Percentiles rank a stretch among this genome's conserved stretches.
Evolutionary conservation across 768 basidiomycete genomes (phyloP).

Genomic region (Boletus subcaerulescens): DNA sequence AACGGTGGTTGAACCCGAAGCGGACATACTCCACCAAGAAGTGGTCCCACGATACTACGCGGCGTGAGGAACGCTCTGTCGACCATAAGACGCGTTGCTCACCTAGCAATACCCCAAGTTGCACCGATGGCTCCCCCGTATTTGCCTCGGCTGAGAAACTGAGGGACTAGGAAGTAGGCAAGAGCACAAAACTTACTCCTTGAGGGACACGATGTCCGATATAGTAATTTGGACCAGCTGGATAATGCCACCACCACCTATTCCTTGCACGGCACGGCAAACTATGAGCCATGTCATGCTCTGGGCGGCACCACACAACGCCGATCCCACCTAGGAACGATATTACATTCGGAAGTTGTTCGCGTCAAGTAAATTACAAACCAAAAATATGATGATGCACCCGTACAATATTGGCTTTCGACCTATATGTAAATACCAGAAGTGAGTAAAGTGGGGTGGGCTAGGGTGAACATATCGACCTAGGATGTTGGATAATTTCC

Average conservation of each 20-base stretch:
- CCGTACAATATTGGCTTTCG: conserved; percentile 38
- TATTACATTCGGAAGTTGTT: neutral
- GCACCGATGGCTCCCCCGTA: conserved; percentile 38
- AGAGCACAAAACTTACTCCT: conserved; percentile 25
- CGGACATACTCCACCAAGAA: conserved; percentile 36
- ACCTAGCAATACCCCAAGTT: conserved; percentile 41
- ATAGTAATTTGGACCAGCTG: conserved; percentile 38
- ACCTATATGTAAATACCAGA: conserved; percentile 21
- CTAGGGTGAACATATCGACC: conserved; percentile 19
- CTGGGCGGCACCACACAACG: conserved; percentile 43
- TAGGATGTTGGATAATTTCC: conserved; percentile 44
- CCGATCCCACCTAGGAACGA: conserved; percentile 33
- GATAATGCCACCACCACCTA: conserved; percentile 40
- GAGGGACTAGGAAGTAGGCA: neutral
- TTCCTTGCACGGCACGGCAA: conserved; percentile 41
- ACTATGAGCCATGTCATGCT: conserved; percentile 42
- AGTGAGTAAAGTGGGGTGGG: neutral
- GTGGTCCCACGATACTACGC: conserved; percentile 41
- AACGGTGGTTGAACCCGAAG: neutral
- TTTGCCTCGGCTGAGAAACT: conserved; percentile 34
- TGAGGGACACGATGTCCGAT: conserved; percentile 38
- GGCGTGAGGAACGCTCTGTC: neutral
- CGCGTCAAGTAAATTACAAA: conserved; percentile 9
- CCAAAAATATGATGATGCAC: conserved; percentile 37
- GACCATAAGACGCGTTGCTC: neutral